Evolutionary conservation across 2,329 filamentous ascomycete species (phyloP).

Genomic region (Aspergillus novofumigatus): DNA sequence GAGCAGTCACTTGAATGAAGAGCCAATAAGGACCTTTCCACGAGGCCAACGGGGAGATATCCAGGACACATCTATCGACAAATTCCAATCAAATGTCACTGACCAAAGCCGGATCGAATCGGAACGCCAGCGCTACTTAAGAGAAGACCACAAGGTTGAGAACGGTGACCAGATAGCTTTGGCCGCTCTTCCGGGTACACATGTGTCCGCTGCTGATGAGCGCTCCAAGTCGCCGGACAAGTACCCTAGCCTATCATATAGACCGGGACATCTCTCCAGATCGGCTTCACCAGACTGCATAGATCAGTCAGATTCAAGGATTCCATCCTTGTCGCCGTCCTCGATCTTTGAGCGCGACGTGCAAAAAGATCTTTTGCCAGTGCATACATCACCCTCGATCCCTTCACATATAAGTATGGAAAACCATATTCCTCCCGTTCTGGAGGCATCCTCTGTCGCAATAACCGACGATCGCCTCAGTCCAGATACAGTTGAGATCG

Average conservation of each 20-base stretch:
- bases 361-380: conserved; percentile 67
- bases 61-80: not conserved
- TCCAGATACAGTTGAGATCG: conserved; percentile 86
- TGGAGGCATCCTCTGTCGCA: conserved; percentile 86
- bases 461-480: conserved; percentile 84
- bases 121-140: not conserved
- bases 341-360: conserved; percentile 93
- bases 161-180: not conserved
- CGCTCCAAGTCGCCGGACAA: not conserved
- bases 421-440: conserved; percentile 84
- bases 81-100: not conserved
- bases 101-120: not conserved
- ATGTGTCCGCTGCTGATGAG: not conserved
- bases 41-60: not conserved
- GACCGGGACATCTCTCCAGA: not conserved
- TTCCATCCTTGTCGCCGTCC: conserved; percentile 71
- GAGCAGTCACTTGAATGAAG: not conserved
- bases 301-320: conserved; percentile 40
- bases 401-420: conserved; percentile 91
- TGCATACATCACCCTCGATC: conserved; percentile 76
- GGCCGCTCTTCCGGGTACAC: not conserved
- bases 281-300: not conserved
- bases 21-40: not conserved
- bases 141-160: not conserved
- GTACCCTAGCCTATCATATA: not conserved